These are phyloP conservation scores for Paxillus ammoniavirescens DNA, from an alignment of 768 basidiomycete genomes.

Conservation along the genomic window DNA sequence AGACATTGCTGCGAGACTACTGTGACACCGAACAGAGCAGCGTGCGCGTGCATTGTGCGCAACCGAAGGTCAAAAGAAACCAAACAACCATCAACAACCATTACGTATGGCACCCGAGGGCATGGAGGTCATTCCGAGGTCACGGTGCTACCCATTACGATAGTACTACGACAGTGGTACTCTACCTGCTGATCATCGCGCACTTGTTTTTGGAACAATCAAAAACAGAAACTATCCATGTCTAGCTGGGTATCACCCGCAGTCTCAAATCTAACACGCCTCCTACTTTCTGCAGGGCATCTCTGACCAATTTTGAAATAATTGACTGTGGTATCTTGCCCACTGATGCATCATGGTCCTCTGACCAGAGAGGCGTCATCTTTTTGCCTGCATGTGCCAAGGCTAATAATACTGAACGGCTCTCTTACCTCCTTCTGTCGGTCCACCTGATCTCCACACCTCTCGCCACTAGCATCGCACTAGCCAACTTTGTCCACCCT, in stretches of 20 bases:
- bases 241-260: background rate
- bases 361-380: constrained; percentile 2
- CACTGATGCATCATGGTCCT: background rate
- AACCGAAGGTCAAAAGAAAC: background rate
- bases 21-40: background rate
- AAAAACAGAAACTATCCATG: background rate
- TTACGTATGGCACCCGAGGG: too few species aligned
- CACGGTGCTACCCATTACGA: too few species aligned
- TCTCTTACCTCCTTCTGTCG: background rate
- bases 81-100: constrained; percentile 23
- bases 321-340: too few species aligned
- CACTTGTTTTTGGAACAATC: background rate
- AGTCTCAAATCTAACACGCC: constrained; percentile 1
- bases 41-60: background rate
- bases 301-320: background rate
- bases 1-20: constrained; percentile 59
- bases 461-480: background rate
- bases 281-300: background rate
- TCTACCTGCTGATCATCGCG: background rate
- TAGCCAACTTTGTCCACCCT: constrained; percentile 1
- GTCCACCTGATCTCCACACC: constrained; percentile 1
- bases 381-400: background rate
- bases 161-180: background rate
- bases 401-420: constrained; percentile 2
- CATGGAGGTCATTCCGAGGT: too few species aligned